phyloP scores from a whole-genome alignment of 495 filamentous ascomycete genomes.

The Penicillium simplicissimum region DNA sequence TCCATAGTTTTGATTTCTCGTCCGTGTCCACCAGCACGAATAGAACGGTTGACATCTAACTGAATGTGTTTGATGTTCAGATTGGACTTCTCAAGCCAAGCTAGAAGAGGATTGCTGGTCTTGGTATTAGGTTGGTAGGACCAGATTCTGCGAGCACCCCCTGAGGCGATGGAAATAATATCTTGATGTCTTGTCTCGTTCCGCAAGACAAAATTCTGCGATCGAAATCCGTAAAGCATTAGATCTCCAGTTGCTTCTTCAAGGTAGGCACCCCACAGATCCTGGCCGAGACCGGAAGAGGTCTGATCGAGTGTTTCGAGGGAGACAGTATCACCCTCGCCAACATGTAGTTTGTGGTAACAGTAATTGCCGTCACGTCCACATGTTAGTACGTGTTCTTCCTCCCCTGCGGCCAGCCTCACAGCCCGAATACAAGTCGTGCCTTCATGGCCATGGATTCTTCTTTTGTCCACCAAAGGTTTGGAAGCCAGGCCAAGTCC shows the following conservation, averaged over 20 bases:
- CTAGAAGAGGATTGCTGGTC: conserved; percentile 36
- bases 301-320: conserved; percentile 53
- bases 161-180: conserved; percentile 70
- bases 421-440: conserved; percentile 62
- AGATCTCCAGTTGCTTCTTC: conserved; percentile 49
- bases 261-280: conserved; percentile 69
- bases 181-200: conserved; percentile 68
- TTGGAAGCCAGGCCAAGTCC: conserved; percentile 18
- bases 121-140: conserved; percentile 44
- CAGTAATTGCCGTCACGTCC: conserved; percentile 74
- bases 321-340: conserved; percentile 12
- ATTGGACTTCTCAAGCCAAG: conserved; percentile 52
- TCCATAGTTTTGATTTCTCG: conserved; percentile 82
- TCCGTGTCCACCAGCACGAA: conserved; percentile 71
- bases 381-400: conserved; percentile 55
- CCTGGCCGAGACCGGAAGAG: conserved; percentile 61
- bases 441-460: conserved; percentile 62
- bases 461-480: conserved; percentile 27
- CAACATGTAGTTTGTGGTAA: conserved; percentile 44
- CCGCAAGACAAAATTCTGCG: conserved; percentile 76
- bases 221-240: conserved; percentile 76
- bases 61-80: conserved; percentile 23
- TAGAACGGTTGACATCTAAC: conserved; percentile 40
- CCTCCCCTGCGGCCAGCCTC: conserved; percentile 9
- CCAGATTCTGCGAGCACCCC: conserved; percentile 78